Conservation (phyloP, 2,329 filamentous ascomycete species). For the Venturia oleaginea region DNA sequence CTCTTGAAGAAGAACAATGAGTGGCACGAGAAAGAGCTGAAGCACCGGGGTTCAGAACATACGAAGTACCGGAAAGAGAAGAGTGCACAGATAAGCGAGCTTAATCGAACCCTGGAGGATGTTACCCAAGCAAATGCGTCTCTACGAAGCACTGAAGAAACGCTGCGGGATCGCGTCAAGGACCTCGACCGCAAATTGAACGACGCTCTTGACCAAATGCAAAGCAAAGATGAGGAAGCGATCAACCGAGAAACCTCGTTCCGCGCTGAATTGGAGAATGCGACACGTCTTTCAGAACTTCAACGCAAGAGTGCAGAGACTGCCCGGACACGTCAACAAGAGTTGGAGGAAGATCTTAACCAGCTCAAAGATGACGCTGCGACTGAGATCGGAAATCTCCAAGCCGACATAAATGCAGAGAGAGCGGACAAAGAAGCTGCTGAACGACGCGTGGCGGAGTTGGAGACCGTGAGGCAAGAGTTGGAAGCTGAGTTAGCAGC, state of each 20-base stretch:
- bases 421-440: conserved; percentile 52
- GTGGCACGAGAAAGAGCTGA: conserved; percentile 85
- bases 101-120: conserved; percentile 85
- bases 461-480: conserved; percentile 54
- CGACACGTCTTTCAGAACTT: conserved; percentile 71
- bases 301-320: conserved; percentile 68
- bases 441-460: conserved; percentile 53
- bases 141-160: conserved; percentile 68
- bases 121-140: conserved; percentile 66
- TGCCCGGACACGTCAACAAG: conserved; percentile 59
- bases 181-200: conserved; percentile 82
- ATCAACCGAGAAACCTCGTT: conserved; percentile 79
- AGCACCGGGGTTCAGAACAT: conserved; percentile 79
- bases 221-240: conserved; percentile 76
- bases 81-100: conserved; percentile 74
- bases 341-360: conserved; percentile 56
- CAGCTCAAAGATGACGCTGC: conserved; percentile 59
- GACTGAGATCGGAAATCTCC: conserved; percentile 41
- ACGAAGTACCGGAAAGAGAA: conserved; percentile 93
- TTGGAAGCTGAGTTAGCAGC: conserved; percentile 46
- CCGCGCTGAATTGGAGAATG: conserved; percentile 74
- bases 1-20: conserved; percentile 83
- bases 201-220: conserved; percentile 69
- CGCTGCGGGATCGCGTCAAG: conserved; percentile 70
- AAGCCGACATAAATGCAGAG: conserved; percentile 42